phyloP scores from a whole-genome alignment of 345 rosid species.

The Acer negundo region DNA sequence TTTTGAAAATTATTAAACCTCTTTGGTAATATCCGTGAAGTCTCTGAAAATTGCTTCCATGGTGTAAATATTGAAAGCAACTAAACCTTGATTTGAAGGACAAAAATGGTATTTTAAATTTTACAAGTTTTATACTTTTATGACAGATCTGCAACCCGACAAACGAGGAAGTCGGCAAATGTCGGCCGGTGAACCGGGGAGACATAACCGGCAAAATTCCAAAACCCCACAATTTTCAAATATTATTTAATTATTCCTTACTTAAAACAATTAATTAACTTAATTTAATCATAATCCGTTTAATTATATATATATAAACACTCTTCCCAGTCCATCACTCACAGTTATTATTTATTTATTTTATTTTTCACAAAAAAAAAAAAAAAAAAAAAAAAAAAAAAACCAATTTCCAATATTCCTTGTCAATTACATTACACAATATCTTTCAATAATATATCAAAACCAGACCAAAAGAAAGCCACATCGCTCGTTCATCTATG shows the following conservation, averaged over 20 bases:
- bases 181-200: constrained; percentile 62
- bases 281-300: too few species aligned
- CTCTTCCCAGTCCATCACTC: neutral
- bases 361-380: neutral
- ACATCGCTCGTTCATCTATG: neutral
- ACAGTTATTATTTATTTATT: constrained; percentile 13
- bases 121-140: neutral
- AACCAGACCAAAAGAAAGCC: constrained; percentile 1
- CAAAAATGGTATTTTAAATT: constrained; percentile 27
- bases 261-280: neutral
- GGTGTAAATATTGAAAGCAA: too few species aligned
- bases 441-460: neutral
- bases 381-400: too few species aligned
- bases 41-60: too few species aligned
- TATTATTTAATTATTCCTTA: neutral
- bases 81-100: constrained; percentile 25
- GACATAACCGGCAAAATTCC: constrained; percentile 37
- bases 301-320: neutral
- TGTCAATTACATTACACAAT: constrained; percentile 7
- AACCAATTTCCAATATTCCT: constrained; percentile 11
- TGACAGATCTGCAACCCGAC: constrained; percentile 48
- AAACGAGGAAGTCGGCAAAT: constrained; percentile 60
- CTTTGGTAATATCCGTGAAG: too few species aligned
- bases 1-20: too few species aligned
- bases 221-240: constrained; percentile 24